Percentiles rank a stretch among this genome's conserved stretches.
Conservation (phyloP, 352 stramenopile species). For the Phytophthora fragariaefolia region DNA sequence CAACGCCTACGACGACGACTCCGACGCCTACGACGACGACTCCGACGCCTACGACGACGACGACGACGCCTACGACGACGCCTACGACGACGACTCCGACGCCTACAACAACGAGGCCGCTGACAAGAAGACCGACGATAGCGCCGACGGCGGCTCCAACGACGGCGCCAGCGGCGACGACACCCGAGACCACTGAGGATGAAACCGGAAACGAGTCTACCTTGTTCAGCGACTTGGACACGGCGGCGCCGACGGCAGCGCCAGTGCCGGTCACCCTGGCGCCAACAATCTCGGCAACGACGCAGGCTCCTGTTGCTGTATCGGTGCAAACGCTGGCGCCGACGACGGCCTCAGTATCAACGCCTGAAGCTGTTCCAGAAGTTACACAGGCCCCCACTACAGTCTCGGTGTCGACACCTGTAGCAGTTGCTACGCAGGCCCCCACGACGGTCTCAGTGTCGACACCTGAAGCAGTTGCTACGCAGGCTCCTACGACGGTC, state of each 20-base stretch:
- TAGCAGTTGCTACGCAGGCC: neutral
- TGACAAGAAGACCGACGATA: neutral
- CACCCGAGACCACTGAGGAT: neutral
- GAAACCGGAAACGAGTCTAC: slow-evolving; percentile 20
- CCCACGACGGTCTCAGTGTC: neutral
- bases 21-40: neutral
- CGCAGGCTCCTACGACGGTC: neutral
- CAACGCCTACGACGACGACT: neutral
- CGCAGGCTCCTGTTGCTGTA: neutral
- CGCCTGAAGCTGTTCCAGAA: no score
- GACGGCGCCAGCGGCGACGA: neutral
- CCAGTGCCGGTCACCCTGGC: slow-evolving; percentile 7
- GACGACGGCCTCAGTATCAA: neutral
- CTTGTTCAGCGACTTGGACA: slow-evolving; percentile 1
- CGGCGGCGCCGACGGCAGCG: slow-evolving; percentile 19
- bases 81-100: slow-evolving; percentile 7
- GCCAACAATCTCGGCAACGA: neutral
- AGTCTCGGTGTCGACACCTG: no score
- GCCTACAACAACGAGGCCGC: neutral
- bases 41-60: slow-evolving; percentile 13
- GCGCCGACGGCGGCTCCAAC: slow-evolving; percentile 1
- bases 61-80: neutral
- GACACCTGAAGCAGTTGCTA: neutral
- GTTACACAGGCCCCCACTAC: no score
- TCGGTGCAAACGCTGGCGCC: neutral